Conservation (phyloP, 352 stramenopile genomes). For the Pythium rhizo-oryzae region DNA sequence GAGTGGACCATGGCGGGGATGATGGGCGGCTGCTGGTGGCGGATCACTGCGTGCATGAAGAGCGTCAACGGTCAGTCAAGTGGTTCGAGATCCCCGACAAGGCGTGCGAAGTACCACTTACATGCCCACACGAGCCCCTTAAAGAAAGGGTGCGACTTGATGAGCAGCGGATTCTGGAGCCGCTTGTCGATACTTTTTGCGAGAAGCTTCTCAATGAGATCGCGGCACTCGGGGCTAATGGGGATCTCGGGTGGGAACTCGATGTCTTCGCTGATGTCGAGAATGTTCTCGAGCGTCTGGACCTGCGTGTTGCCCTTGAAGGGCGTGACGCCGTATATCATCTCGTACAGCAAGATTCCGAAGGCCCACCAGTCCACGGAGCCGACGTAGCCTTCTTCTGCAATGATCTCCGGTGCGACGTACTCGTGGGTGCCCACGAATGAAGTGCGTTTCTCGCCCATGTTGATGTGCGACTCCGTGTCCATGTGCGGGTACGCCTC, state of each 20-base stretch:
- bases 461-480: slow-evolving; percentile 53
- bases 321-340: slow-evolving; percentile 53
- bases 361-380: slow-evolving; percentile 74
- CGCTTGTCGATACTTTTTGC: slow-evolving; percentile 44
- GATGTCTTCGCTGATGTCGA: slow-evolving; percentile 50
- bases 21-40: slow-evolving; percentile 45
- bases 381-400: slow-evolving; percentile 59
- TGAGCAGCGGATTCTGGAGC: slow-evolving; percentile 90
- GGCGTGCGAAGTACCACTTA: slow-evolving; percentile 30
- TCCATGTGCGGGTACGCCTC: slow-evolving; percentile 48
- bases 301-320: slow-evolving; percentile 48
- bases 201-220: slow-evolving; percentile 68
- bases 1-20: slow-evolving; percentile 43
- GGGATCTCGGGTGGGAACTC: slow-evolving; percentile 63
- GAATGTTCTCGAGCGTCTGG: slow-evolving; percentile 53
- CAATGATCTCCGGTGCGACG: slow-evolving; percentile 62
- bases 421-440: slow-evolving; percentile 77
- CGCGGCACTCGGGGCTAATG: slow-evolving; percentile 52
- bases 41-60: slow-evolving; percentile 36
- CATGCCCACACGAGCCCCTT: slow-evolving; percentile 84
- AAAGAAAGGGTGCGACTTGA: slow-evolving; percentile 94
- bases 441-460: slow-evolving; percentile 39
- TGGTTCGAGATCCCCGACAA: no score
- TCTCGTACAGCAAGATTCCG: slow-evolving; percentile 66
- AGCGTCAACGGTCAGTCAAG: no score